A percentile compares a stretch with the other conserved stretches of the same genome.
Conservation (phyloP, 2,329 filamentous ascomycete genomes). For the Phaeosphaeria sp. region DNA sequence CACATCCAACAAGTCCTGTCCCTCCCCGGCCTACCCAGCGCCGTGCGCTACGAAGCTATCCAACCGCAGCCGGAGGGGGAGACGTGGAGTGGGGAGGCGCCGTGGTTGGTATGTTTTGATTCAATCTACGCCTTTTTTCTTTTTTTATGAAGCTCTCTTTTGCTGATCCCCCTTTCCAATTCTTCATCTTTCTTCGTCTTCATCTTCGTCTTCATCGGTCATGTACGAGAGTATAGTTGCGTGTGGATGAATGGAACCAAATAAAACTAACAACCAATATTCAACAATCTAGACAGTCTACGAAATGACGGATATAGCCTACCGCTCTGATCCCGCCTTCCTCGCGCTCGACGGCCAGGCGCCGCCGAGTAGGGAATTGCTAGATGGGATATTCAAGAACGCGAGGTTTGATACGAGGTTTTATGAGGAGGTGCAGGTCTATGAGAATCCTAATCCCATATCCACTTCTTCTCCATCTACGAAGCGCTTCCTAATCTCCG, state of each 20-base stretch:
- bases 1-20: conserved; percentile 30
- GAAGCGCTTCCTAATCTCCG: conserved; percentile 15
- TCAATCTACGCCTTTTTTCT: too few species aligned
- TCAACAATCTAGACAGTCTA: conserved; percentile 31
- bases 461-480: not conserved
- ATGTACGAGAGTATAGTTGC: too few species aligned
- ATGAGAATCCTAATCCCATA: not conserved
- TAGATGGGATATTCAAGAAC: conserved; percentile 32
- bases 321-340: conserved; percentile 27
- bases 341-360: conserved; percentile 29
- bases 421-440: conserved; percentile 19
- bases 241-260: too few species aligned
- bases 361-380: conserved; percentile 21
- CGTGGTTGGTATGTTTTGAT: conserved; percentile 27
- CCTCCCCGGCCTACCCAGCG: conserved; percentile 30
- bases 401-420: conserved; percentile 38
- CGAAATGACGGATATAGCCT: conserved; percentile 33
- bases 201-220: too few species aligned
- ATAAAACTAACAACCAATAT: too few species aligned
- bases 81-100: conserved; percentile 13
- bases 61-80: conserved; percentile 8
- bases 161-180: too few species aligned
- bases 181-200: not conserved
- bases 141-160: too few species aligned
- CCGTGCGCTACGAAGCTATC: conserved; percentile 31